phyloP scores from a whole-genome alignment of 495 filamentous ascomycete species.

The Penicillium canescens region DNA sequence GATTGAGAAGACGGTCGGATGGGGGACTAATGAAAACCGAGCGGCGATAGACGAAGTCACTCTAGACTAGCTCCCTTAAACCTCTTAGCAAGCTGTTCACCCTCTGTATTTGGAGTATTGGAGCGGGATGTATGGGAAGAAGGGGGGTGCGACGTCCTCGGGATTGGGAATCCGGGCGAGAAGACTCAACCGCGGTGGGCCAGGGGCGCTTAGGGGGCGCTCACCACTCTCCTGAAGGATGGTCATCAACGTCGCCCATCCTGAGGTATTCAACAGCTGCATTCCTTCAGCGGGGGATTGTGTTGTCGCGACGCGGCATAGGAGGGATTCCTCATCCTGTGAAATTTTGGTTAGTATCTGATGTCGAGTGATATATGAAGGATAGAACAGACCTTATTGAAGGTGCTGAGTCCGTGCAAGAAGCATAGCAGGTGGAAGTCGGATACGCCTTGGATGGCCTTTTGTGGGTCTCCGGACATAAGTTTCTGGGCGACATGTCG shows the following conservation, averaged over 20 bases:
- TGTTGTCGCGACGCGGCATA: constrained; percentile 77
- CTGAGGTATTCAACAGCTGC: constrained; percentile 77
- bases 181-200: constrained; percentile 42
- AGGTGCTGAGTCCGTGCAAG: constrained; percentile 73
- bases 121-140: constrained; percentile 33
- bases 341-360: constrained; percentile 9
- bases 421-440: constrained; percentile 94
- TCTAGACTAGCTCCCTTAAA: constrained; percentile 97
- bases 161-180: constrained; percentile 33
- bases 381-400: constrained; percentile 69
- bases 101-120: constrained; percentile 47
- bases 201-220: constrained; percentile 82
- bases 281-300: constrained; percentile 77
- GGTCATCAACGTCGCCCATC: constrained; percentile 90
- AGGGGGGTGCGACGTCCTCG: constrained; percentile 28
- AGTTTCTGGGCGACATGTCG: constrained; percentile 61
- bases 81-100: constrained; percentile 94
- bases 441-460: constrained; percentile 68
- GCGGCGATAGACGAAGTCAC: constrained; percentile 32
- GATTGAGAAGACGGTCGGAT: not conserved
- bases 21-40: constrained; percentile 6
- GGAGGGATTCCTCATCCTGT: constrained; percentile 86
- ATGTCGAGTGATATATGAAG: constrained; percentile 18
- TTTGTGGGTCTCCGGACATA: constrained; percentile 59
- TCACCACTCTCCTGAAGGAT: constrained; percentile 97